phyloP scores from a whole-genome alignment of 306 rosid species.

The Acacia acuminata region DNA sequence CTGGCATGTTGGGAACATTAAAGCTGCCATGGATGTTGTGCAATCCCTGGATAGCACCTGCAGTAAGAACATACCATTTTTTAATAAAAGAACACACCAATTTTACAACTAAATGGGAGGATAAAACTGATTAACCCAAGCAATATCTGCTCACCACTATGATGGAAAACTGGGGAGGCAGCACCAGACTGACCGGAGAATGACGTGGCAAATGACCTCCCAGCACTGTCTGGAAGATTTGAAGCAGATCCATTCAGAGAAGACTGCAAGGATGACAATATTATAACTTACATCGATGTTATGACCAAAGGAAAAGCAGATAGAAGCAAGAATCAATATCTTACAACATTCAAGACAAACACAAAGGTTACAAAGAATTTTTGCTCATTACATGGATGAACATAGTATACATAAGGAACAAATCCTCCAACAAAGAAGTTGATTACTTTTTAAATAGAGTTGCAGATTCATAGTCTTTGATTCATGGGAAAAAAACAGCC shows the following conservation, averaged over 20 bases:
- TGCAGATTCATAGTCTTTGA: background rate
- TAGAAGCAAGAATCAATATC: slow-evolving; percentile 10
- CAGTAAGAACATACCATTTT: slow-evolving; percentile 44
- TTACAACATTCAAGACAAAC: background rate
- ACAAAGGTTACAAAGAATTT: background rate
- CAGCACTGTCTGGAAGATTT: slow-evolving; percentile 81
- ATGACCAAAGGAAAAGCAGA: background rate
- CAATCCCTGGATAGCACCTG: slow-evolving; percentile 83
- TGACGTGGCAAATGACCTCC: slow-evolving; percentile 83
- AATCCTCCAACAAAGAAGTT: slow-evolving; percentile 5
- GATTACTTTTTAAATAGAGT: background rate
- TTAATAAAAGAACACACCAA: slow-evolving; percentile 31
- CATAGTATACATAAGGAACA: background rate
- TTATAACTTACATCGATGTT: slow-evolving; percentile 20
- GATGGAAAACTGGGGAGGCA: slow-evolving; percentile 89
- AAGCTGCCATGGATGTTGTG: slow-evolving; percentile 88
- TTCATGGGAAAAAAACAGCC: background rate
- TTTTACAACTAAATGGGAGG: slow-evolving; percentile 43
- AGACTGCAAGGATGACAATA: slow-evolving; percentile 59
- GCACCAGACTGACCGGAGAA: slow-evolving; percentile 99
- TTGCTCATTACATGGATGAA: slow-evolving; percentile 13
- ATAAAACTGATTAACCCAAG: slow-evolving; percentile 33
- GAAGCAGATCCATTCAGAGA: slow-evolving; percentile 90
- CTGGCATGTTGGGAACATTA: slow-evolving; percentile 89
- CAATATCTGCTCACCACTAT: slow-evolving; percentile 68